Evolutionary conservation across 176 grass and related monocot species (phyloP).

Genomic region (bread wheat (Triticum aestivum)): DNA sequence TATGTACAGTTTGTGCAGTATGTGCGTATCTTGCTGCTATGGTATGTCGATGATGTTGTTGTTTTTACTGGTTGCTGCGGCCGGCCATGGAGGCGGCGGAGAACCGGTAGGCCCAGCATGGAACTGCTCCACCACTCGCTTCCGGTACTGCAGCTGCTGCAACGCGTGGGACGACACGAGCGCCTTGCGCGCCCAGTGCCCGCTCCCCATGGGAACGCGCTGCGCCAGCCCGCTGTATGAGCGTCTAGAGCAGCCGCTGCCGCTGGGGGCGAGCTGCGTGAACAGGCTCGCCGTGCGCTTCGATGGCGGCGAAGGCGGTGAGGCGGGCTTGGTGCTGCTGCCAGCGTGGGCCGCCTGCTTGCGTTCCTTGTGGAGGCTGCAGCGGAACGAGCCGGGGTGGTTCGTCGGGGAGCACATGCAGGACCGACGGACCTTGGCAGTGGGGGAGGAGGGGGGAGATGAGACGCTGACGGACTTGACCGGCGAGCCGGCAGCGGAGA

Average conservation of each 20-base stretch:
- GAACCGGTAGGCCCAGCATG: constrained; percentile 34
- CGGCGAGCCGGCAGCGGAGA: constrained; percentile 5
- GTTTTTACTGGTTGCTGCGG: too few species aligned
- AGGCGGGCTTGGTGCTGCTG: neutral
- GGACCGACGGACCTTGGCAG: neutral
- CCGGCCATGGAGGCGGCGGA: constrained; percentile 48
- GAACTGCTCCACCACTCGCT: neutral
- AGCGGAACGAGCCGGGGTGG: constrained; percentile 75
- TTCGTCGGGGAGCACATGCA: constrained; percentile 77
- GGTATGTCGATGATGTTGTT: constrained; percentile 14
- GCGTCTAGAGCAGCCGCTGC: neutral
- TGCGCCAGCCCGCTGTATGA: constrained; percentile 51
- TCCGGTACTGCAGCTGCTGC: constrained; percentile 41
- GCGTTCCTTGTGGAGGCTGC: constrained; percentile 60
- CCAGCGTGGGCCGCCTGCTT: neutral
- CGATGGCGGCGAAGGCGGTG: neutral
- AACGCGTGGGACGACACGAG: neutral
- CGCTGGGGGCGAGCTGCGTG: too few species aligned
- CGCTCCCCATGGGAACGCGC: constrained; percentile 50
- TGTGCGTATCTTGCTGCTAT: neutral
- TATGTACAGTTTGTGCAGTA: neutral
- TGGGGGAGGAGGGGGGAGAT: neutral
- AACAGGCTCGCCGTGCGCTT: too few species aligned
- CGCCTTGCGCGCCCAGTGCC: constrained; percentile 43
- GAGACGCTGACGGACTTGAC: constrained; percentile 34